A percentile compares a stretch with the other conserved stretches of the same genome.
phyloP scores from a whole-genome alignment of 75 land plant genomes.

The Pinus taeda region DNA sequence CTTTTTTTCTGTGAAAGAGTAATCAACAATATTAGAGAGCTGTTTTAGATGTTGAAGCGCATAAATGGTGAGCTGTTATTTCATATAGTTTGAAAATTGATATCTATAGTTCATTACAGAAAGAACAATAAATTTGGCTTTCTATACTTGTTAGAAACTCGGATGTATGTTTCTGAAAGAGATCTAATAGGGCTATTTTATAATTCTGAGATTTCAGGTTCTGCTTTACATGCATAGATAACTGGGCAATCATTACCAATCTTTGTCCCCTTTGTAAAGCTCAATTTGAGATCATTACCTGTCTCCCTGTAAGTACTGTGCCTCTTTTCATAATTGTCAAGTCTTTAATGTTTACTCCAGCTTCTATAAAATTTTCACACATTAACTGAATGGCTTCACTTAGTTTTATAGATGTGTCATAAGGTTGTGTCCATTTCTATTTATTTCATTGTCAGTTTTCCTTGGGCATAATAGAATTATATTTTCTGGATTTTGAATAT shows the following conservation, averaged over 20 bases:
- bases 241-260: slow-evolving; percentile 97
- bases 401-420: not conserved
- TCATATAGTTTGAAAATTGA: too few species aligned
- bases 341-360: not conserved
- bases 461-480: not conserved
- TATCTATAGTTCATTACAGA: not conserved
- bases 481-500: not conserved
- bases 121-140: not conserved
- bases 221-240: slow-evolving; percentile 93
- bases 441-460: not conserved
- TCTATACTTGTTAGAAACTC: not conserved
- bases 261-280: slow-evolving; percentile 88
- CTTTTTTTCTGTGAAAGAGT: too few species aligned
- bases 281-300: slow-evolving; percentile 84
- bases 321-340: not conserved
- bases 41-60: too few species aligned
- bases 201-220: slow-evolving; percentile 61
- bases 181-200: not conserved
- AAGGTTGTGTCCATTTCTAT: not conserved
- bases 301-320: slow-evolving; percentile 67
- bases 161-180: not conserved
- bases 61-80: too few species aligned
- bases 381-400: not conserved
- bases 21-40: too few species aligned
- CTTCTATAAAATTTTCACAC: not conserved